Evolutionary conservation across 768 basidiomycete genomes (phyloP), one percentile per base, ranked within the genome.

Genomic region (Phanerochaete carnosa): DNA sequence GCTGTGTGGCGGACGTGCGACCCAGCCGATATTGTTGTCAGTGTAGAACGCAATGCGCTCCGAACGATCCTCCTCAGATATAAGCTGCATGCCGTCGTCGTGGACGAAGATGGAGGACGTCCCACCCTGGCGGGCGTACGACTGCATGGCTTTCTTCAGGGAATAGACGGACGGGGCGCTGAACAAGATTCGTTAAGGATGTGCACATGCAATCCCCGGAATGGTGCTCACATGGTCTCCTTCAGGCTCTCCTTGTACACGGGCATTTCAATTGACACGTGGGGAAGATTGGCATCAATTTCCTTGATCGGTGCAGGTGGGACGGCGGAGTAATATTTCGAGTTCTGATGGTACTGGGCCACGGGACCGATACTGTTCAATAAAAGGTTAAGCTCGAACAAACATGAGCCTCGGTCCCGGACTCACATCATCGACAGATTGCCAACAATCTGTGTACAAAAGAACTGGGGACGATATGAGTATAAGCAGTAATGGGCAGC

Each of bases 91-190:
- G 29, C 92, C 93, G 69, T 94, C 92, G 68, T 94, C 93, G 71
- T 92, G 89, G 16, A 95, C 77, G 47, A 94, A 80, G 69, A 95
- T 92, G 28, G 84, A 72, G 11, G 88, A 90, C 1, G 88, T 87
- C 5, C 91, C 92, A 51, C 93, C 92, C 72, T 95, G 92, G n/a
- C 92, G 80, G 5, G 92, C 92, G 68, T 94, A 93, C n/a, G 90
- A 90, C 71, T 90, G 90, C 86, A 93, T 93, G 0, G 91, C 92
- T 75, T 87, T 88, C 74, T 92, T 92, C 63, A 87, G 75, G 0
- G 88, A 93, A 66, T 81, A 81, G 3, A 95, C 85, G 19, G 90
- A 91, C 3, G 88, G 90, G 7, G 84, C 69, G 62, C 90, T 92
- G 69, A 4, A 57, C 63, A 5, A 55, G 56, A 32, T 52, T 32